phyloP scores from a whole-genome alignment of 148 eudicot species.

The Rheum nobile region DNA sequence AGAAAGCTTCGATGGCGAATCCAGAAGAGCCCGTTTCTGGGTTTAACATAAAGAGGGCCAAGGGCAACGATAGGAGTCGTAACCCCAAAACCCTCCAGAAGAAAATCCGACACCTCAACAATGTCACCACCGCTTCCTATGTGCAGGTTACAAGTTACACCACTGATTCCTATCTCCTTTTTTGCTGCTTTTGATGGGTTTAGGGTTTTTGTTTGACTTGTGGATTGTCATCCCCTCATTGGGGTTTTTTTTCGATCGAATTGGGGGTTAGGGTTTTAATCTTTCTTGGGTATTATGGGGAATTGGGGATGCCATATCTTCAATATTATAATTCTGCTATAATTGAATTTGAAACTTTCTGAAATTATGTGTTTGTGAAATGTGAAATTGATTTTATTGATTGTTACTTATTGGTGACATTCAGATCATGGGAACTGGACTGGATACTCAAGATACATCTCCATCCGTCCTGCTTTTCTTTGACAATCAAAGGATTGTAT shows the following conservation, averaged over 20 bases:
- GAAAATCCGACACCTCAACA: constrained; percentile 58
- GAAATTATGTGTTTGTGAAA: background rate
- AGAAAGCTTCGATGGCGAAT: background rate
- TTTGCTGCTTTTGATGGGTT: background rate
- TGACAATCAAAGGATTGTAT: constrained; percentile 82
- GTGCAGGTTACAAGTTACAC: constrained; percentile 44
- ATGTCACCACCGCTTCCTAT: constrained; percentile 60
- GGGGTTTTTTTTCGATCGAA: background rate
- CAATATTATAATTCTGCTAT: background rate
- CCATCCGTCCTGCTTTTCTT: constrained; percentile 86
- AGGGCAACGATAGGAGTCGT: constrained; percentile 44
- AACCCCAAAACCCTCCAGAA: constrained; percentile 38
- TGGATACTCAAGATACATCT: constrained; percentile 96
- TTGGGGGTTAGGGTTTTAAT: background rate
- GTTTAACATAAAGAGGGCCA: constrained; percentile 70
- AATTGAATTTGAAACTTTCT: background rate
- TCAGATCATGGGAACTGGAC: constrained; percentile 89
- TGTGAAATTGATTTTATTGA: background rate
- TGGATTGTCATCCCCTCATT: background rate
- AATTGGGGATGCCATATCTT: background rate
- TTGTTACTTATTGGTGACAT: background rate
- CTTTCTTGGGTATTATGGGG: background rate
- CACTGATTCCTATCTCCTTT: background rate
- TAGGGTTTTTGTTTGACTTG: background rate
- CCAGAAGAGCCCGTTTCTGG: constrained; percentile 20